Evolutionary conservation across 768 basidiomycete species (phyloP), one percentile per base, ranked within the genome.

Genomic region (Erythrobasidium yunnanense): DNA sequence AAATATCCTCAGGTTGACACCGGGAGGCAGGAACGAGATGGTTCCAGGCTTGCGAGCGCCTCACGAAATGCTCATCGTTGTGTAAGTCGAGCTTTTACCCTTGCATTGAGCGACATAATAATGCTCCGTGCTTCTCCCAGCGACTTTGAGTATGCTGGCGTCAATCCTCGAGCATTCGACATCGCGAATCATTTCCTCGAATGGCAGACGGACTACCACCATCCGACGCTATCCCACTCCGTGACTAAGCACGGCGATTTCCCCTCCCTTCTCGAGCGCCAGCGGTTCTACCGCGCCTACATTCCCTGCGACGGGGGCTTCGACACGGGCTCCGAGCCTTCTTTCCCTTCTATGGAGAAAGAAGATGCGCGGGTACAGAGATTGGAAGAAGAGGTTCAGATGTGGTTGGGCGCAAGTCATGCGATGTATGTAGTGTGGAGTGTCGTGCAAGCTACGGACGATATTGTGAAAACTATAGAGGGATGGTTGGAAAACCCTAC

Each of bases 361-460:
- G 69, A 72, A 50, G 62, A 70, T 49, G 11, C 78, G 15, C 78
- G 81, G 66, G 76, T 87, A 22, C 76, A 78, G 20, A 80, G 78
- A 54, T 77, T 97, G 38, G 90, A 93, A 68, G 77, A 79, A 32
- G 87, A 92, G 74, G 88, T 97, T 35, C 80, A 78, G 49, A 79
- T 84, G 8, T 99, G 95, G 95, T 86, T 87, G 71, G 87, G 92
- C 11, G 85, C 88, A 2, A 87, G 87, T 22, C 89, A 91, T 71
- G 90, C 83, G 13, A 85, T 87, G 82, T 97, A 93, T 91, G 84
- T 87, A 5, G 78, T 96, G 47, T 99, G 95, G 95, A 90, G 88
- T 6, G 80, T 97, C 69, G 84, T 97, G 3, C 90, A 93, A 76
- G 90, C 88, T 4, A 82, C 83, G 69, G 87, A 89, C 70, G 82